Conservation (phyloP, 305 asterid species). For the Euphrasia arctica region DNA sequence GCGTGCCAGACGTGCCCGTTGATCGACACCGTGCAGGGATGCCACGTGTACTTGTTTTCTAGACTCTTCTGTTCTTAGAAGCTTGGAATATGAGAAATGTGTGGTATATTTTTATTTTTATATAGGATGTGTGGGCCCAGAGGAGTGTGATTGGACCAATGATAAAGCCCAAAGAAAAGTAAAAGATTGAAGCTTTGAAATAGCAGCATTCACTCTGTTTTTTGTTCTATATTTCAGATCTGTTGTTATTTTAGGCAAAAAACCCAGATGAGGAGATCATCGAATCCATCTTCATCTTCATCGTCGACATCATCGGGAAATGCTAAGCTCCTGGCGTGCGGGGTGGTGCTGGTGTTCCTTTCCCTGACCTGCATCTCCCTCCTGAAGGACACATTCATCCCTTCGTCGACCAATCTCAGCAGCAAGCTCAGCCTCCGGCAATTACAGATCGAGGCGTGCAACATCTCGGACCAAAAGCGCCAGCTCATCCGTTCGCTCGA, state of each 20-base stretch:
- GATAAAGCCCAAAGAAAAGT: no score
- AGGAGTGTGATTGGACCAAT: no score
- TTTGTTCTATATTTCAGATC: background rate
- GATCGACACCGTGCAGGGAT: constrained; percentile 86
- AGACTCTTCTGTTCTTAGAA: constrained; percentile 66
- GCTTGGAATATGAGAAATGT: background rate
- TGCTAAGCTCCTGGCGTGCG: constrained; percentile 20
- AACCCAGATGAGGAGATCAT: constrained; percentile 23
- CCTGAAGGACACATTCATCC: constrained; percentile 15
- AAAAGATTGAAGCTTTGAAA: no score
- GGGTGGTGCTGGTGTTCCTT: constrained; percentile 24
- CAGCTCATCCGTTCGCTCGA: constrained; percentile 34
- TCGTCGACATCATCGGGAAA: background rate
- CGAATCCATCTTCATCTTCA: background rate
- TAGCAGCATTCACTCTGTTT: background rate
- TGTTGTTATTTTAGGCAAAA: background rate
- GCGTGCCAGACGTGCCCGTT: constrained; percentile 89
- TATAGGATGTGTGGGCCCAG: no score
- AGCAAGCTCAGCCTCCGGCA: background rate
- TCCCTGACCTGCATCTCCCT: constrained; percentile 27
- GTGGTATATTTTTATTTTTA: no score
- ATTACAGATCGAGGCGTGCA: constrained; percentile 20
- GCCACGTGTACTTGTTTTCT: constrained; percentile 89
- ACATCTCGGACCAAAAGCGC: constrained; percentile 22
- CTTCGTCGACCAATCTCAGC: background rate